These are phyloP conservation scores for Hansenula sp. DNA, from an alignment of 1,139 yeast species.

Conservation along the genomic window DNA sequence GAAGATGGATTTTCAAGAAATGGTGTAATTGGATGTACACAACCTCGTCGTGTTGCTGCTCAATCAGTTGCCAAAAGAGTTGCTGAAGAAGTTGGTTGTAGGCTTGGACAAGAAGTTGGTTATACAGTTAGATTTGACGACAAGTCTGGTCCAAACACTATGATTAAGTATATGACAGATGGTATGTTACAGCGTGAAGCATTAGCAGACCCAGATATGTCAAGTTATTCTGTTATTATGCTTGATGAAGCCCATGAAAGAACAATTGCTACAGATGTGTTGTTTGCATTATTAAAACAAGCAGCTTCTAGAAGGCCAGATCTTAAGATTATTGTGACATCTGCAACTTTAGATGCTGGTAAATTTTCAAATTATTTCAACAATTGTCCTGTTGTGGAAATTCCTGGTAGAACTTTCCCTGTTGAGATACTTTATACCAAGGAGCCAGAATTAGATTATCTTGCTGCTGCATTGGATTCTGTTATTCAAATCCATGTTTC, in stretches of 20 bases:
- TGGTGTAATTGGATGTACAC: slow-evolving; percentile 64
- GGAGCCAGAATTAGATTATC: slow-evolving; percentile 81
- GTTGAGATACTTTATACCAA: slow-evolving; percentile 76
- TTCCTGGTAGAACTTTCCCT: slow-evolving; percentile 89
- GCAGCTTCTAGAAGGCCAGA: slow-evolving; percentile 71
- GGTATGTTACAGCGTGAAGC: slow-evolving; percentile 92
- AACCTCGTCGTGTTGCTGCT: slow-evolving; percentile 74
- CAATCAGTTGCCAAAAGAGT: slow-evolving; percentile 66
- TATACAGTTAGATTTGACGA: slow-evolving; percentile 66
- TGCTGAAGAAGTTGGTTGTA: slow-evolving; percentile 58
- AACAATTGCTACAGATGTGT: slow-evolving; percentile 88
- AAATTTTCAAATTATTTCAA: slow-evolving; percentile 78
- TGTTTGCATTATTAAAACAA: slow-evolving; percentile 77
- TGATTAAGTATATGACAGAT: slow-evolving; percentile 79
- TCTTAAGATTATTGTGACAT: slow-evolving; percentile 75
- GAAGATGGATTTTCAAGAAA: slow-evolving; percentile 70
- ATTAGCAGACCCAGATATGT: slow-evolving; percentile 66
- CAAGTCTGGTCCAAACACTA: slow-evolving; percentile 47
- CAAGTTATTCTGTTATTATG: slow-evolving; percentile 77
- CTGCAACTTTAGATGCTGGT: slow-evolving; percentile 86
- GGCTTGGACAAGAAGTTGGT: slow-evolving; percentile 61
- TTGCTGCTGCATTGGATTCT: slow-evolving; percentile 76
- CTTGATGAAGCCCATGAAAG: slow-evolving; percentile 96
- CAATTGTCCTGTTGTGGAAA: slow-evolving; percentile 73
- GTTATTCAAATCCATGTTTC: slow-evolving; percentile 78